Base-by-base conservation (phyloP, 345 rosid species). In the Nasturtium officinale region DNA sequence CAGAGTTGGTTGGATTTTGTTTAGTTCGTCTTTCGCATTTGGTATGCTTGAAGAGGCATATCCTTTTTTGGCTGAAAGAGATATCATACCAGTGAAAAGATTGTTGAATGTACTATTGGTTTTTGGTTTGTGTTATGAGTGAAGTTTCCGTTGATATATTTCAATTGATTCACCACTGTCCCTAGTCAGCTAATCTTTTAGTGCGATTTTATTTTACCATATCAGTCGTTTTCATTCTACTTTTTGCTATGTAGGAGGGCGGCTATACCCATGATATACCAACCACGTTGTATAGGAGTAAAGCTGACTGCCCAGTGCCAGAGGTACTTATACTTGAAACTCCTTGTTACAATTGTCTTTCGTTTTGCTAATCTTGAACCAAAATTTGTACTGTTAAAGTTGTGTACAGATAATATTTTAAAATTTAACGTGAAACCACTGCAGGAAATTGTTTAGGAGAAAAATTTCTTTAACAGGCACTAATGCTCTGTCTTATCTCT, bases 241-340 rank as follows among this genome's bases (percentile, higher is more conserved):
- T 46, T 75, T 13, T 26, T 71, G 50, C 52, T 40, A 7, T 38
- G 16, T 75, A 95, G 99, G 99, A 89, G 60, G 83, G 93, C 67
- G 97, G 96, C 77, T 91, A 91, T 80, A 77, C 81, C 45, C 83
- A 91, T 73, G 97, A 95, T 74, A 95, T 95, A 75, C 99, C 99
- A n/a, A 95, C 99, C 43, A 95, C 99, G 15, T 74, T 95, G 85
- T 90, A 89, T 37, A 81, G 99, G 81, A 95, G 99, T 73, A 95
- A 90, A 88, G 97, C 90, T 75, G 99, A 95, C 69, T 95, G 99
- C 78, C 96, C 94, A 48, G 84, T 85, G 69, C 96, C 93, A 8
- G 99, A 95, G 83, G 99, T 95, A 51, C 58, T 79, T 78, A 57
- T 66, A 30, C 58, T 67, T 30, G 5, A 16, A 30, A 16, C 56